Percentiles rank a stretch among this genome's conserved stretches.
These are phyloP conservation scores for Clathrospora elynae DNA, from an alignment of 2,329 filamentous ascomycete species.

Conservation along the genomic window DNA sequence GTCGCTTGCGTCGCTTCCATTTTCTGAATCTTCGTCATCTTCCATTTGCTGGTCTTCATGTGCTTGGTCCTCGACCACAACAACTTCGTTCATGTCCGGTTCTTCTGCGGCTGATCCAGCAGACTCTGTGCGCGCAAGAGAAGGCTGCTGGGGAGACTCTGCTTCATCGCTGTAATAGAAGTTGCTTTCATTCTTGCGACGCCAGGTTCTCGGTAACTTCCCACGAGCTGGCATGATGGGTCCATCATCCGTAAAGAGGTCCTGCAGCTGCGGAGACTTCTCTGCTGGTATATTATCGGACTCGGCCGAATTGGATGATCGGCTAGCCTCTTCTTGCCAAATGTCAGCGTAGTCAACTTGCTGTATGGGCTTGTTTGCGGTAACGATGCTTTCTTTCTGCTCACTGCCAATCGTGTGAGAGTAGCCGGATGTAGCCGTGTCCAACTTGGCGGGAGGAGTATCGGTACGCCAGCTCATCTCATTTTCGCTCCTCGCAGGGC, in stretches of 20 bases:
- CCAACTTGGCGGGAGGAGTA: constrained; percentile 22
- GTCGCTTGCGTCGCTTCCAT: constrained; percentile 38
- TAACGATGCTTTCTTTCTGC: background rate
- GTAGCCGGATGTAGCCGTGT: too few species aligned
- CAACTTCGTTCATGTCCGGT: constrained; percentile 24
- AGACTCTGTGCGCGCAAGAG: constrained; percentile 6
- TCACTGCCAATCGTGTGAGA: constrained; percentile 1
- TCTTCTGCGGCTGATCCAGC: constrained; percentile 2
- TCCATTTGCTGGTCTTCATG: constrained; percentile 13
- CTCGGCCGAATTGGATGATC: constrained; percentile 31
- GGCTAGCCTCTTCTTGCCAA: constrained; percentile 56
- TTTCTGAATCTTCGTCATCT: constrained; percentile 18
- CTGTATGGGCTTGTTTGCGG: constrained; percentile 1
- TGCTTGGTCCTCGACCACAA: constrained; percentile 11
- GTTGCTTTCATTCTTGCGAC: constrained; percentile 47
- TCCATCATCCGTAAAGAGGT: constrained; percentile 43
- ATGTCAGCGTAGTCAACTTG: constrained; percentile 47
- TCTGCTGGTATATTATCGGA: constrained; percentile 24
- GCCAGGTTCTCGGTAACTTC: constrained; percentile 52
- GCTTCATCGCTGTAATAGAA: constrained; percentile 49
- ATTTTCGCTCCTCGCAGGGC: constrained; percentile 39
- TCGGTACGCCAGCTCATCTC: constrained; percentile 44
- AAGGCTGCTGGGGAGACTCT: constrained; percentile 26
- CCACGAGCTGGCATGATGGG: constrained; percentile 42
- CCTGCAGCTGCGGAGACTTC: constrained; percentile 32